These are phyloP conservation scores for Zygoascus tannicola DNA, from an alignment of 805 yeast species.

Conservation along the genomic window DNA sequence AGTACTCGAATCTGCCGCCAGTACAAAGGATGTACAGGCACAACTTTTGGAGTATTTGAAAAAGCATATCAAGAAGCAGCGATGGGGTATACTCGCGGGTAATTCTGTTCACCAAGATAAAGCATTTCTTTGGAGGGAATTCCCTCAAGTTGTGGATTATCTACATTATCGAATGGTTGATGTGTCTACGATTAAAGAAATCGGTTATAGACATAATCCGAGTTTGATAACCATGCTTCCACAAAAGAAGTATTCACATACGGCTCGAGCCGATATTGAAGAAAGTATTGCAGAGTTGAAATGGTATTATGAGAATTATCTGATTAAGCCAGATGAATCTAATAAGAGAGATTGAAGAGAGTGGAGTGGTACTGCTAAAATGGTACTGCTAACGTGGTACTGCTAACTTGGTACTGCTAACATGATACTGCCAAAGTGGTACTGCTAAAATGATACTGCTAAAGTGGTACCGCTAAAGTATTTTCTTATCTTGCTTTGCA, in stretches of 20 bases:
- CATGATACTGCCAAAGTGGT: not conserved
- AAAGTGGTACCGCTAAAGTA: not conserved
- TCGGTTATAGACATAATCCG: slow-evolving; percentile 70
- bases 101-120: slow-evolving; percentile 89
- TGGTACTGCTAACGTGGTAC: not conserved
- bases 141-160: slow-evolving; percentile 56
- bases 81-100: slow-evolving; percentile 74
- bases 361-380: not conserved
- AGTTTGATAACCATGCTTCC: slow-evolving; percentile 48
- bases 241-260: slow-evolving; percentile 60
- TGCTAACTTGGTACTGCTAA: not conserved
- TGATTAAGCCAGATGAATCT: slow-evolving; percentile 14
- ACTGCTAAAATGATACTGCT: not conserved
- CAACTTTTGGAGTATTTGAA: slow-evolving; percentile 57
- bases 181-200: slow-evolving; percentile 78
- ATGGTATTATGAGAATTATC: slow-evolving; percentile 66
- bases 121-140: slow-evolving; percentile 70
- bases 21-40: slow-evolving; percentile 50
- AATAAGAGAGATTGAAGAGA: not conserved
- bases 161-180: slow-evolving; percentile 76
- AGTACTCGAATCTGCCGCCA: slow-evolving; percentile 47
- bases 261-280: slow-evolving; percentile 79
- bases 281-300: slow-evolving; percentile 79
- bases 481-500: not conserved
- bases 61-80: slow-evolving; percentile 41